Evolutionary conservation across 768 basidiomycete genomes (phyloP).

Genomic region (Phylloporus sp.): DNA sequence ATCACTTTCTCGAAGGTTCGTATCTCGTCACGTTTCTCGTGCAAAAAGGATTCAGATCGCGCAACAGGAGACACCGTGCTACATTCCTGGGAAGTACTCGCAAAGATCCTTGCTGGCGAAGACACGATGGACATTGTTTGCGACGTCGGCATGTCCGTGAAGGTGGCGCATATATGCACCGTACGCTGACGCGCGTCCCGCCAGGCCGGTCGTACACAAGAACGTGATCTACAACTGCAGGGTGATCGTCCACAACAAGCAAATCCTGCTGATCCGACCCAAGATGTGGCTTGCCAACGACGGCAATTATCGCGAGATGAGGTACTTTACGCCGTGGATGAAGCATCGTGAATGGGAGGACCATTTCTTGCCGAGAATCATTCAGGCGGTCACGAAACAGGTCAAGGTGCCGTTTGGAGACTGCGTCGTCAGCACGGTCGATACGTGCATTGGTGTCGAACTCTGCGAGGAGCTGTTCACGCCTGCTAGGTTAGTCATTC

Average conservation of each 20-base stretch:
- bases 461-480: conserved; percentile 98
- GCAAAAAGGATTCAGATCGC: background rate
- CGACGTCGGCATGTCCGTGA: conserved; percentile 88
- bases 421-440: conserved; percentile 85
- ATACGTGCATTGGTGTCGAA: conserved; percentile 96
- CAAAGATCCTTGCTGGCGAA: conserved; percentile 79
- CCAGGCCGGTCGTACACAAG: conserved; percentile 95
- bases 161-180: background rate
- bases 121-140: conserved; percentile 84
- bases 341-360: conserved; percentile 89
- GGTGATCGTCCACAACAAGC: conserved; percentile 76
- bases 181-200: conserved; percentile 1
- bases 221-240: conserved; percentile 98
- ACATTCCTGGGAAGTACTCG: conserved; percentile 97
- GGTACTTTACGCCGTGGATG: conserved; percentile 93
- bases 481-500: conserved; percentile 66
- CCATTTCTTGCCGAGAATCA: conserved; percentile 85
- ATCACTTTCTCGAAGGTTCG: conserved; percentile 93
- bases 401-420: conserved; percentile 97
- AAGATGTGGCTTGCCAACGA: conserved; percentile 99
- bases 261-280: conserved; percentile 91
- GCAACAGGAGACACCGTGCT: conserved; percentile 84
- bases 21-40: background rate
- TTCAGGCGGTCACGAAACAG: conserved; percentile 85
- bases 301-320: conserved; percentile 88